Evolutionary conservation across 805 yeast genomes (phyloP).

Genomic region (Priceomyces melissophilus): DNA sequence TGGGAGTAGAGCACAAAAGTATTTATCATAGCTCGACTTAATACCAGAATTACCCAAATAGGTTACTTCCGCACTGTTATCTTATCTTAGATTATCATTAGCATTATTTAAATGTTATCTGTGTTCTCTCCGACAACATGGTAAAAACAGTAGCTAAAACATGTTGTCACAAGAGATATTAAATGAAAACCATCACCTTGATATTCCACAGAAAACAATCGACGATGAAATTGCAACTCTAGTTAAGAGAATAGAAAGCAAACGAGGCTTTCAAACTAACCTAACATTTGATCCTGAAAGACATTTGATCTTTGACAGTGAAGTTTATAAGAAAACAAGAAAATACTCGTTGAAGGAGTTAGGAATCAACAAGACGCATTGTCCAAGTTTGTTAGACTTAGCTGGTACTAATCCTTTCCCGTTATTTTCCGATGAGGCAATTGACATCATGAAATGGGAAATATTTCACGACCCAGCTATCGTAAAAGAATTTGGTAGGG

Average conservation of each 20-base stretch:
- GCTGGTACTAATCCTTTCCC: constrained; percentile 29
- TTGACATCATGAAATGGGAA: constrained; percentile 24
- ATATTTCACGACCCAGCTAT: constrained; percentile 13
- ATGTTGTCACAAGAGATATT: not conserved
- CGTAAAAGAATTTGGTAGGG: constrained; percentile 19
- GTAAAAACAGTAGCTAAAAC: not conserved
- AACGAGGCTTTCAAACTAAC: constrained; percentile 9
- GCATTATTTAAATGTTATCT: no score
- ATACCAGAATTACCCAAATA: no score
- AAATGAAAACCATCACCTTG: not conserved
- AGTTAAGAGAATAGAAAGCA: not conserved
- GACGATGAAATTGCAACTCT: not conserved
- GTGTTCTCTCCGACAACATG: no score
- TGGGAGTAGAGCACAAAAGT: no score
- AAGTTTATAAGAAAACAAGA: constrained; percentile 25
- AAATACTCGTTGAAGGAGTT: constrained; percentile 34
- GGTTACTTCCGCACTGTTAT: no score
- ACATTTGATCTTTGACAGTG: constrained; percentile 5
- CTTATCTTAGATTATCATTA: no score
- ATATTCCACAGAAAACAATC: not conserved
- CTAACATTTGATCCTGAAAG: constrained; percentile 10
- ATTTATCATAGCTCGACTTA: no score
- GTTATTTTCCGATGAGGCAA: constrained; percentile 24
- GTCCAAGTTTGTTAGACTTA: constrained; percentile 26
- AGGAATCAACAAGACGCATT: constrained; percentile 30